These are phyloP conservation scores for Colletotrichum cuscutae DNA, from an alignment of 2,329 filamentous ascomycete genomes.

Conservation along the genomic window DNA sequence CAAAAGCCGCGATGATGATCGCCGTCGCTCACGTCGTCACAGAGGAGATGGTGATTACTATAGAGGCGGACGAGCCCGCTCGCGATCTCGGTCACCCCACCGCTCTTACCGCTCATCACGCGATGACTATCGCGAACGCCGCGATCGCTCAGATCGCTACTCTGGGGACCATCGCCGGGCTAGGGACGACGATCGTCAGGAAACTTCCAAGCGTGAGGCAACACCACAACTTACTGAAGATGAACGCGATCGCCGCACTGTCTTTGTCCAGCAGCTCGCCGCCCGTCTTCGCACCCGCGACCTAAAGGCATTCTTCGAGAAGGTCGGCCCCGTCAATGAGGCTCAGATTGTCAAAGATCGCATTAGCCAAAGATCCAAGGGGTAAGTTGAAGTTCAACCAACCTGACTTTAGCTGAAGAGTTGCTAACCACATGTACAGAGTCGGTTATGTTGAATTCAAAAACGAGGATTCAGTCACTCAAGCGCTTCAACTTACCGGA, in stretches of 20 bases:
- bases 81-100: conserved; percentile 77
- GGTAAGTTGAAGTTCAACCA: conserved; percentile 67
- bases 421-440: conserved; percentile 63
- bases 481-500: conserved; percentile 97
- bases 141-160: conserved; percentile 51
- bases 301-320: conserved; percentile 94
- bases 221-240: conserved; percentile 89
- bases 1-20: conserved; percentile 80
- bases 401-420: not conserved
- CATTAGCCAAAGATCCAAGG: conserved; percentile 96
- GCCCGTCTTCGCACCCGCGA: conserved; percentile 92
- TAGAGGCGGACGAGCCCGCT: conserved; percentile 57
- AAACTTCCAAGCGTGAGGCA: conserved; percentile 55
- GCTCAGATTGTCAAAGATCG: conserved; percentile 99
- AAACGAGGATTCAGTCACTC: conserved; percentile 90
- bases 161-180: conserved; percentile 60
- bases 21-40: conserved; percentile 77
- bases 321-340: conserved; percentile 93
- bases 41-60: conserved; percentile 78
- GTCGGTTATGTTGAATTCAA: conserved; percentile 99
- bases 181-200: conserved; percentile 59
- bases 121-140: conserved; percentile 67
- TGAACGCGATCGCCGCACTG: conserved; percentile 94
- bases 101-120: conserved; percentile 65
- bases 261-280: conserved; percentile 98